Evolutionary conservation across 805 yeast genomes (phyloP).

Genomic region (Torulaspora gathmanii): DNA sequence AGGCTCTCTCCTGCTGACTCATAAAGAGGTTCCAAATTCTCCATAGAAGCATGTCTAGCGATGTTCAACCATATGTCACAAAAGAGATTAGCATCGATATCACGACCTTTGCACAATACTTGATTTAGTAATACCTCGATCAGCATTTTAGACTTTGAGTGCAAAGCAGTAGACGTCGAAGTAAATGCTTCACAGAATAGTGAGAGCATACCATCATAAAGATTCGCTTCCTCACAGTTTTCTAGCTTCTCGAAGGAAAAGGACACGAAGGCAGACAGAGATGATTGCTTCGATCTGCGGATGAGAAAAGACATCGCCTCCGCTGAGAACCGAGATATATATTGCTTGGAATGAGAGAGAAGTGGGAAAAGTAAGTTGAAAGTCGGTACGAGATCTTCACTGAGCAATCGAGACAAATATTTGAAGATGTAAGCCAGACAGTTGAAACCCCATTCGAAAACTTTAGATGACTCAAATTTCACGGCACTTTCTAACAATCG

Average conservation of each 20-base stretch:
- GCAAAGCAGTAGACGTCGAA: slow-evolving; percentile 66
- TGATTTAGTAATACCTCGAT: slow-evolving; percentile 43
- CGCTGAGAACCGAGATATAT: slow-evolving; percentile 76
- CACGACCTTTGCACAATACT: slow-evolving; percentile 10
- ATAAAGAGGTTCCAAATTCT: slow-evolving; percentile 46
- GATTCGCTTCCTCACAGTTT: slow-evolving; percentile 36
- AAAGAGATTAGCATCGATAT: slow-evolving; percentile 39
- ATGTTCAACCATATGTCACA: slow-evolving; percentile 55
- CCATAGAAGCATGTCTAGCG: slow-evolving; percentile 49
- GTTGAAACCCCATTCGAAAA: slow-evolving; percentile 80
- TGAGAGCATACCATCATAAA: slow-evolving; percentile 55
- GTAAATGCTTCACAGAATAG: slow-evolving; percentile 71
- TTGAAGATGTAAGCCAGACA: slow-evolving; percentile 85
- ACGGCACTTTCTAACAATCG: slow-evolving; percentile 41
- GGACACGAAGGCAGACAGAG: slow-evolving; percentile 45
- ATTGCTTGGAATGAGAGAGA: slow-evolving; percentile 53
- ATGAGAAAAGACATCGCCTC: slow-evolving; percentile 84
- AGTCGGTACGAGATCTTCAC: slow-evolving; percentile 63
- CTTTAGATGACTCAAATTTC: slow-evolving; percentile 51
- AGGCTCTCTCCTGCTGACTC: slow-evolving; percentile 29
- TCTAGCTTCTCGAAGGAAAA: slow-evolving; percentile 39
- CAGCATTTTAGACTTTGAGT: slow-evolving; percentile 60
- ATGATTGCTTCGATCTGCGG: slow-evolving; percentile 54
- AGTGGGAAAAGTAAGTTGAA: slow-evolving; percentile 61
- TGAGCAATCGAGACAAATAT: slow-evolving; percentile 63